Base-by-base conservation (phyloP, 2,329 filamentous ascomycete genomes). In the Verticillium albo-atrum region DNA sequence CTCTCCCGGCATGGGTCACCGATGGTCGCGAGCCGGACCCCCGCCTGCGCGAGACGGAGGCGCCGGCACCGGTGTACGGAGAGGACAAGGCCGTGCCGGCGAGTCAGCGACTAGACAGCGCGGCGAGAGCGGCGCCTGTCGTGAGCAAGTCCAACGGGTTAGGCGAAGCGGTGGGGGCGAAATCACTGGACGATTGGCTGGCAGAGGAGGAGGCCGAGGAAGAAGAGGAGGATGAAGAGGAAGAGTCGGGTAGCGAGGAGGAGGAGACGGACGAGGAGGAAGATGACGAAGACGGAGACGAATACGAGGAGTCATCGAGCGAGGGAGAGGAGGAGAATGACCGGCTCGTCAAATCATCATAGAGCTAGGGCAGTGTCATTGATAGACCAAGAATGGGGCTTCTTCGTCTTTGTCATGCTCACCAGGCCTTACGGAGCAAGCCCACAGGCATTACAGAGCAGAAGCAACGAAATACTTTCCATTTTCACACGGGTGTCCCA, bases 111-210 rank as follows among this genome's bases (percentile, higher is more conserved):
- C 74, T 92, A 51, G 89, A 91, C 65, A 83, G 82, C 25, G 84
- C 82, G 1, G 76, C 73, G 60, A 70, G 71, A 20, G 61, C 68
- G 9, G 64, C 65, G 23, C 74, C 74, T 1, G 42, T 3, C 42
- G 2, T 23, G 17, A 74, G 71, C 42, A 83, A 76, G 66, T 73
- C 76, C 15, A 87, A 87, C 68, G 84, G 77, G 1, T 64, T 75
- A 15, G 62, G 67, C 5, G 28, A 55, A 5, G 61, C 37, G 26
- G 59, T 59, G 14, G 81, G 82, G 56, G 85, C 86, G 47, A 97
- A 96, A 82, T 91, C 89, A 23, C 77, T 99, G 63, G 92, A 98
- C 76, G 92, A 97, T 71, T 98, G 95, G 93, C 79, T 98, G 59
- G 92, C 89, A 4, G 90, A 92, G 68, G 86, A 85, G 51, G 84